Conservation (phyloP, 148 eudicot species). For the Diospyros lotus region DNA sequence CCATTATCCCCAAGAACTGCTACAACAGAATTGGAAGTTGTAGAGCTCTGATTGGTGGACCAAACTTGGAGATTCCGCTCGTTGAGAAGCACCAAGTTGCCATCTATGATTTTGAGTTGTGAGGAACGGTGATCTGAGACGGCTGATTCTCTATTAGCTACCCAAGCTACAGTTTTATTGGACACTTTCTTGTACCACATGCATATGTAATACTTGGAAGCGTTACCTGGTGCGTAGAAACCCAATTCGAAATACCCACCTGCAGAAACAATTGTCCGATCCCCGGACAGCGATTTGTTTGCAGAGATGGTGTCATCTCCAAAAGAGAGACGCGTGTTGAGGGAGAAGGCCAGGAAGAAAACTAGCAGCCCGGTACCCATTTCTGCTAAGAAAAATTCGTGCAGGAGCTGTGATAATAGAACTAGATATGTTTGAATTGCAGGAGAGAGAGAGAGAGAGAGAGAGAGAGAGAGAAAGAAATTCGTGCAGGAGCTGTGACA, state of each 20-base stretch:
- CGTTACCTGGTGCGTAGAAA: constrained; percentile 36
- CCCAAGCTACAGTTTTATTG: constrained; percentile 37
- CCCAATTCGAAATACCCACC: constrained; percentile 37
- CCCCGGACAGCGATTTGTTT: constrained; percentile 33
- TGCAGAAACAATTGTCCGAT: constrained; percentile 34
- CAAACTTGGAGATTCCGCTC: constrained; percentile 28
- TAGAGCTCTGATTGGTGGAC: constrained; percentile 28
- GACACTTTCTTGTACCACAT: constrained; percentile 37
- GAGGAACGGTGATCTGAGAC: constrained; percentile 24
- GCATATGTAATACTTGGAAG: constrained; percentile 43
- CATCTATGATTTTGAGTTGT: constrained; percentile 33
- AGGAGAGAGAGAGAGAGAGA: too few species aligned
- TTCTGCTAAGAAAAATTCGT: too few species aligned
- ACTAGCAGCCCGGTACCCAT: background rate
- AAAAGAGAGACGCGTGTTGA: constrained; percentile 7
- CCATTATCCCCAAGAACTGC: constrained; percentile 37
- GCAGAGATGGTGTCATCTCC: constrained; percentile 34
- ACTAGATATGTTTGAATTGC: too few species aligned
- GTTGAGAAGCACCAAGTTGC: constrained; percentile 36
- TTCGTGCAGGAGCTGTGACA: too few species aligned
- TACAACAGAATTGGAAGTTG: constrained; percentile 14
- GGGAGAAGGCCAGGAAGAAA: constrained; percentile 12
- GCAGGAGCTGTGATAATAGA: too few species aligned
- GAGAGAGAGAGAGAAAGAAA: too few species aligned
- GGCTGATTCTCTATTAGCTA: constrained; percentile 43